phyloP scores from a whole-genome alignment of 805 yeast species.

The Wickerhamiella occidentalis region DNA sequence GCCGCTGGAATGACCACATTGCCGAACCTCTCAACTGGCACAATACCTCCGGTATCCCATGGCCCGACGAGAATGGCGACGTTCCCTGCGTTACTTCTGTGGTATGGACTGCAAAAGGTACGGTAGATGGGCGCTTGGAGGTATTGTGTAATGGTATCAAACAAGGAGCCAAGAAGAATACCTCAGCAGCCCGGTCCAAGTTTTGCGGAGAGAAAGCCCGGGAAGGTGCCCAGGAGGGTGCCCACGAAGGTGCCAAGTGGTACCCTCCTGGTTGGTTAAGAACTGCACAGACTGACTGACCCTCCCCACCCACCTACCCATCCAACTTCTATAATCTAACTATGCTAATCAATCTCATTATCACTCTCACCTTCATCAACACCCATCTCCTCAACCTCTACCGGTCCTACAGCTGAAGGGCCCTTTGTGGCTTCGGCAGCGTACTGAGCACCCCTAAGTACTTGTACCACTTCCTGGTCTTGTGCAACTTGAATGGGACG shows the following conservation, averaged over 20 bases:
- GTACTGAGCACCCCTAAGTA: constrained; percentile 70
- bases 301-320: no score
- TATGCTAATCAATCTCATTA: constrained; percentile 10
- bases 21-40: constrained; percentile 1
- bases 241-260: no score
- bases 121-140: constrained; percentile 14
- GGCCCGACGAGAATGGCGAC: constrained; percentile 6
- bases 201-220: background rate
- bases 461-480: constrained; percentile 44
- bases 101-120: constrained; percentile 6
- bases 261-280: constrained; percentile 19
- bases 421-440: constrained; percentile 19
- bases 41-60: background rate
- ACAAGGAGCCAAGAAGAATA: constrained; percentile 15
- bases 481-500: constrained; percentile 63
- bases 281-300: no score
- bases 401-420: constrained; percentile 8
- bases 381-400: constrained; percentile 16
- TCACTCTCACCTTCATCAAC: constrained; percentile 15
- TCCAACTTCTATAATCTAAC: no score
- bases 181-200: background rate
- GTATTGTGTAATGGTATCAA: constrained; percentile 20
- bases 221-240: constrained; percentile 15
- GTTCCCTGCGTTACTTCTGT: constrained; percentile 5
- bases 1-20: constrained; percentile 15